Conservation (phyloP, 1,284 basidiomycete species). For the Ustilago loliicola region DNA sequence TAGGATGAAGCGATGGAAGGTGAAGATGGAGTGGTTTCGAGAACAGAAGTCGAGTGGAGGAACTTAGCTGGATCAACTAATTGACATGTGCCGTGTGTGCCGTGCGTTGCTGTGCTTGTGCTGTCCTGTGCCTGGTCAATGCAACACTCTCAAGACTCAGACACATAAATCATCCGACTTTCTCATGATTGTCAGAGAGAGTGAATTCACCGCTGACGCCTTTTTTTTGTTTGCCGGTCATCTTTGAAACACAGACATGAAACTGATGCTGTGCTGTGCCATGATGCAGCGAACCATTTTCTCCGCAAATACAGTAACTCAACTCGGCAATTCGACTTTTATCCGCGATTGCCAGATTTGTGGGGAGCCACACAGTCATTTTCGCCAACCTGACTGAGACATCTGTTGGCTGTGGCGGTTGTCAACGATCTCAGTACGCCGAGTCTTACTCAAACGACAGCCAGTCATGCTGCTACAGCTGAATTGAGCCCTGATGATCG, state of each 20-base stretch:
- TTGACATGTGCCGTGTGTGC: background rate
- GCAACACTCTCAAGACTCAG: background rate
- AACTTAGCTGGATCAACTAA: background rate
- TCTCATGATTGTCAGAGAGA: background rate
- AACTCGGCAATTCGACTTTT: background rate
- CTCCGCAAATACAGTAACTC: background rate
- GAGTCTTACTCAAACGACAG: too few relatives aligned
- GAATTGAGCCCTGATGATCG: too few relatives aligned
- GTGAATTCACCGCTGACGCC: background rate
- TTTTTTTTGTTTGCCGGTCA: background rate
- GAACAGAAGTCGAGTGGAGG: slow-evolving; percentile 2
- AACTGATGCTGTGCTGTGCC: background rate
- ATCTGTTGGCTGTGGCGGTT: too few relatives aligned
- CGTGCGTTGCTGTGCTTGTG: slow-evolving; percentile 1
- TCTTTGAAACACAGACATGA: background rate
- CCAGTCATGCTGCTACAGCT: too few relatives aligned
- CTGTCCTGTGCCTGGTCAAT: slow-evolving; percentile 5
- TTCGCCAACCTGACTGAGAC: too few relatives aligned
- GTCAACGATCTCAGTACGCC: too few relatives aligned
- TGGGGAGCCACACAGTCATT: too few relatives aligned
- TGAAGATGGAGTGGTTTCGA: background rate
- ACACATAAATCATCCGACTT: slow-evolving; percentile 8
- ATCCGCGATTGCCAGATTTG: too few relatives aligned
- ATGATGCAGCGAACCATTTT: background rate
- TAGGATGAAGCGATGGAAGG: background rate